Percentiles rank a stretch among this genome's conserved stretches.
Conservation (phyloP, 495 filamentous ascomycete species). For the Sphaerosporella brunnea region DNA sequence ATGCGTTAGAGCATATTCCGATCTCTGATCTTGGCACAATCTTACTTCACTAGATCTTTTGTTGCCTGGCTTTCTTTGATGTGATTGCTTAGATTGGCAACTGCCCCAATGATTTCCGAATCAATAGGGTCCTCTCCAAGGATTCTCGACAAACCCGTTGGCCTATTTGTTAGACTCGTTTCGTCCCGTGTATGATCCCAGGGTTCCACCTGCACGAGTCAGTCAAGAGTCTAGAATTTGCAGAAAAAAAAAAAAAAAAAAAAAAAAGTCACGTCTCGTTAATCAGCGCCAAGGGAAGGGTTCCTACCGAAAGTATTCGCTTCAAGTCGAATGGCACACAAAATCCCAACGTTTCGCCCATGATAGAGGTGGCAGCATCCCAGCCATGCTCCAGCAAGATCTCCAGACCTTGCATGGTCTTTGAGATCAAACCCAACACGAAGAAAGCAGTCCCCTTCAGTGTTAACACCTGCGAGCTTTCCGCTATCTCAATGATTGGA, state of each 20-base stretch:
- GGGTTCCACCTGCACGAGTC: conserved; percentile 15
- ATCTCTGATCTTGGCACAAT: too few species aligned
- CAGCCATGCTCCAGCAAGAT: conserved; percentile 74
- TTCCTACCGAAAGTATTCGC: conserved; percentile 43
- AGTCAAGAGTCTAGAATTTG: neutral
- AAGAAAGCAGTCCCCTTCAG: conserved; percentile 93
- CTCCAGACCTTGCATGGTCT: conserved; percentile 79
- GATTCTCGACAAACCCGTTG: conserved; percentile 18
- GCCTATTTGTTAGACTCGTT: conserved; percentile 19
- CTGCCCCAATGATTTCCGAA: conserved; percentile 23
- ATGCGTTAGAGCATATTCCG: too few species aligned
- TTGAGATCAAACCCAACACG: conserved; percentile 77
- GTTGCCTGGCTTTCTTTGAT: conserved; percentile 25
- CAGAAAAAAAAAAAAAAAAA: neutral
- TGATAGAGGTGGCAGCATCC: conserved; percentile 72
- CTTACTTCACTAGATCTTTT: conserved; percentile 24
- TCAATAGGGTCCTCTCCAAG: conserved; percentile 23
- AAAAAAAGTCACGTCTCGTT: neutral
- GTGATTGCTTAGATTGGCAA: conserved; percentile 26
- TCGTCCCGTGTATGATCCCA: conserved; percentile 26
- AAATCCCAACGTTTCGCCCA: conserved; percentile 68
- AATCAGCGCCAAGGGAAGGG: neutral
- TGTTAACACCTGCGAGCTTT: conserved; percentile 70
- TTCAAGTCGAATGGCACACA: conserved; percentile 66
- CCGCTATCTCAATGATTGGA: conserved; percentile 70